Conservation (phyloP, 805 yeast species). For the Kuraishia piskuri region DNA sequence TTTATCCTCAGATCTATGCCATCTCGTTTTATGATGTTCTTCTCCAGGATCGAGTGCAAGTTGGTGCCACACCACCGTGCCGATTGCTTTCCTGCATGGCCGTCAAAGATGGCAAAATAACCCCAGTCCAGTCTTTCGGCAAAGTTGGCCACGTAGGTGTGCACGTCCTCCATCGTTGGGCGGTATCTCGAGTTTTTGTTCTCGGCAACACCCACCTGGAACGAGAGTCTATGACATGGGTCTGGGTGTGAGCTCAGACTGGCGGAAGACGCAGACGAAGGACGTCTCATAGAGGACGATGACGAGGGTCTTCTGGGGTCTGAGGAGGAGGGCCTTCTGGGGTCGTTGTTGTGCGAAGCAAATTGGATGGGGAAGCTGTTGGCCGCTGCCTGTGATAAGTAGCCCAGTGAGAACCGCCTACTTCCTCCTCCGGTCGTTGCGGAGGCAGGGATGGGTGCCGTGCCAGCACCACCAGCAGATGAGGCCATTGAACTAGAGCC, state of each 20-base stretch:
- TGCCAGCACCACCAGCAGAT: no score
- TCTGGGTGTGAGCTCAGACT: conserved; percentile 9
- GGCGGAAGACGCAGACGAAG: neutral
- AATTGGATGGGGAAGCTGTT: neutral
- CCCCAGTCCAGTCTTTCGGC: conserved; percentile 92
- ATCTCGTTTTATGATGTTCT: conserved; percentile 40
- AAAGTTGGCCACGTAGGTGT: conserved; percentile 84
- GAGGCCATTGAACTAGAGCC: neutral
- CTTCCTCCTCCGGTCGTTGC: neutral
- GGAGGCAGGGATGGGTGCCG: no score
- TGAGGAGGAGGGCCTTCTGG: neutral
- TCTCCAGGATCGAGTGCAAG: conserved; percentile 62
- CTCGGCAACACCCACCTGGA: conserved; percentile 86
- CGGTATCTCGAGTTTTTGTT: conserved; percentile 76
- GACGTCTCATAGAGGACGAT: neutral
- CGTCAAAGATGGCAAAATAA: conserved; percentile 91
- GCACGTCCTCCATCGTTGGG: conserved; percentile 93
- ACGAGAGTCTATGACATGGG: conserved; percentile 55
- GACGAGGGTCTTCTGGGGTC: neutral
- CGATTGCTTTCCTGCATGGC: conserved; percentile 91
- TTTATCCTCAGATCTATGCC: conserved; percentile 53
- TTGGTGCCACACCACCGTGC: conserved; percentile 94
- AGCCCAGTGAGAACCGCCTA: neutral
- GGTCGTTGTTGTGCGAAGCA: neutral
- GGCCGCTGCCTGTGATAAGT: neutral